These are phyloP conservation scores for Protostelium mycophagum DNA, from an alignment of 78 protist species.

Conservation along the genomic window DNA sequence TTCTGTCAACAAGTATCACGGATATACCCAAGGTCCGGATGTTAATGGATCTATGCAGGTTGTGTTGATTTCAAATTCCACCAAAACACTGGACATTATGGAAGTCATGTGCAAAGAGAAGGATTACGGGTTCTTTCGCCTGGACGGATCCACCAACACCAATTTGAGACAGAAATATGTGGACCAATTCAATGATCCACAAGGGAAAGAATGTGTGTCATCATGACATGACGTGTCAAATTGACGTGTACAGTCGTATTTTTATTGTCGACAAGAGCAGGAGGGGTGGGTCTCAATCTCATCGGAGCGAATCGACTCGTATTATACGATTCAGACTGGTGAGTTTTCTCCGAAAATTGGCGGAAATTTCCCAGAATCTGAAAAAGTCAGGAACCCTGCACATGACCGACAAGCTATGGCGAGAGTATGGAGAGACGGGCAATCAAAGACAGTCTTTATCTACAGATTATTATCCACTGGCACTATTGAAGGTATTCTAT, in stretches of 20 bases:
- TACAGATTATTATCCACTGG: constrained; percentile 63
- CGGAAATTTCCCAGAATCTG: constrained; percentile 7
- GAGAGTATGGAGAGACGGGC: constrained; percentile 96
- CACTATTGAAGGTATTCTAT: constrained; percentile 80
- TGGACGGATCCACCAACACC: constrained; percentile 68
- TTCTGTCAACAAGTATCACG: neutral
- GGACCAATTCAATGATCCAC: constrained; percentile 68
- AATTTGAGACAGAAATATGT: constrained; percentile 54
- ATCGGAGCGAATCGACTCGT: constrained; percentile 93
- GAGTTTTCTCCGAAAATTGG: neutral
- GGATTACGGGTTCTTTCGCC: constrained; percentile 7
- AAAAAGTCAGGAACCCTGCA: too few species aligned
- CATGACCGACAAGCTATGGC: constrained; percentile 90
- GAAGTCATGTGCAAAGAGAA: neutral
- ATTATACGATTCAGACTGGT: constrained; percentile 93
- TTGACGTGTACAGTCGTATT: constrained; percentile 61
- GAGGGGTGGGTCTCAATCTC: constrained; percentile 95
- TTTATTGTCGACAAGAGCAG: constrained; percentile 75
- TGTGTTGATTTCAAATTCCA: constrained; percentile 89
- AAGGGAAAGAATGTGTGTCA: neutral
- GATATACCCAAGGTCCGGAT: too few species aligned
- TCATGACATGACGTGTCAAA: neutral
- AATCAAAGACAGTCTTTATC: constrained; percentile 70
- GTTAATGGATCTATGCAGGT: constrained; percentile 25
- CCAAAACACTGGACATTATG: constrained; percentile 66